Evolutionary conservation across 208 protist species (phyloP), one percentile per base, ranked within the genome.

Genomic region (Trypanosoma cruzi): DNA sequence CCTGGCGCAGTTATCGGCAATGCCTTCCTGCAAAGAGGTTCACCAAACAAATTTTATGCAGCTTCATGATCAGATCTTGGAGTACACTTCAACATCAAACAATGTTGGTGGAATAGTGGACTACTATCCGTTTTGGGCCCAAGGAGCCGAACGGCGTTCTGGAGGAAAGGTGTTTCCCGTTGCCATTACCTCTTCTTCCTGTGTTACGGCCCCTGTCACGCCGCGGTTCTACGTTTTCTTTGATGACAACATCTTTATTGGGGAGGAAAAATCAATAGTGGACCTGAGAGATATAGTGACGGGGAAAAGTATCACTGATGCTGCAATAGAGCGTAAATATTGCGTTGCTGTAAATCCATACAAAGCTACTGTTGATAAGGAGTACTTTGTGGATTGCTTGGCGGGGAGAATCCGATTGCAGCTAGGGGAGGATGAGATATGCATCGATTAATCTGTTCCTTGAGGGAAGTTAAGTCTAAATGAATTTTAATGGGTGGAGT

Each of bases 241-340:
- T 63, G 92, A 97, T 60, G 92, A 97, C 68, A 97, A 97, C 66
- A 95, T 97, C 58, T 85, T 81, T 64, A 73, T 95, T 37, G 89
- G 89, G 1, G 81, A 94, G n/a, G 79, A 84, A 54, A 80, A 75
- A 26, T 97, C 92, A 26, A 97, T 97, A 64, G 89, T 97, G 2
- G 92, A 97, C 62, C 14, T 97, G 4, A 85, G 89, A 16, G 85
- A 95, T 54, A 73, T 73, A 24, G 20, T 56, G 20, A 80, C 74
- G 4, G 75, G 75, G 14, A 50, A 65, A 60, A 84, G 80, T 34
- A 81, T 94, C 31, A 57, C 81, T 2, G 86, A 80, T 63, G 69
- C 40, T 1, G 64, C 48, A 13, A 50, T 77, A 1, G 92, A 97
- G 60, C 58, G 37, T n/a, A 82, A 68, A 8, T 97, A 84, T 60